These are phyloP conservation scores for Cladophialophora chaetospira DNA, from an alignment of 2,329 filamentous ascomycete species.

Conservation along the genomic window DNA sequence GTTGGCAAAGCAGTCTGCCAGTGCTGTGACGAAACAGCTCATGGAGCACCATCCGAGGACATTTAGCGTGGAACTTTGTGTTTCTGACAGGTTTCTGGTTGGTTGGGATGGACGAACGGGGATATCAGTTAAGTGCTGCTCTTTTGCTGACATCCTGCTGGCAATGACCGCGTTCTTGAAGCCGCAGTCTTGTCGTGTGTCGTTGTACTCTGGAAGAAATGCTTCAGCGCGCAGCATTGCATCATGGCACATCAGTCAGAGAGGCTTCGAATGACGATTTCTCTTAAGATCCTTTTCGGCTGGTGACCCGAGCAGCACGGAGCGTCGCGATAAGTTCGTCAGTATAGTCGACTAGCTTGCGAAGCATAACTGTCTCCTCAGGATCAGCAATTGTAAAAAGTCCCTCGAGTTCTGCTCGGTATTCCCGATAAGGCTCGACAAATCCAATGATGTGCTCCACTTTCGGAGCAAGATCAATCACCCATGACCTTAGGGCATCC, in stretches of 20 bases:
- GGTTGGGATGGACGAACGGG: conserved; percentile 47
- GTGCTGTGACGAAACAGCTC: background rate
- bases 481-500: conserved; percentile 56
- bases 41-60: background rate
- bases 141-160: conserved; percentile 58
- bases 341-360: conserved; percentile 31
- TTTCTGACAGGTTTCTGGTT: conserved; percentile 32
- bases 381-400: conserved; percentile 41
- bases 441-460: conserved; percentile 59
- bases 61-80: background rate
- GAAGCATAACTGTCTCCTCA: conserved; percentile 32
- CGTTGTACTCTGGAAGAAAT: conserved; percentile 57
- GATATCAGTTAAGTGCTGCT: background rate
- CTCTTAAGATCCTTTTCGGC: background rate
- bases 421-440: conserved; percentile 58
- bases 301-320: background rate
- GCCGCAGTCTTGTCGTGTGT: conserved; percentile 77
- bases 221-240: background rate
- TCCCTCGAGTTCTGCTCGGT: conserved; percentile 57
- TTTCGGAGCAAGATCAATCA: conserved; percentile 53
- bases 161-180: conserved; percentile 82
- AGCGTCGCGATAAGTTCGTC: conserved; percentile 26
- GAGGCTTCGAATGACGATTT: background rate
- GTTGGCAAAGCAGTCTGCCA: conserved; percentile 57
- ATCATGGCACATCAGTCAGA: background rate